Evolutionary conservation across 2,329 filamentous ascomycete genomes (phyloP), one percentile per base, ranked within the genome.

Genomic region (Achaetomium macrosporum): DNA sequence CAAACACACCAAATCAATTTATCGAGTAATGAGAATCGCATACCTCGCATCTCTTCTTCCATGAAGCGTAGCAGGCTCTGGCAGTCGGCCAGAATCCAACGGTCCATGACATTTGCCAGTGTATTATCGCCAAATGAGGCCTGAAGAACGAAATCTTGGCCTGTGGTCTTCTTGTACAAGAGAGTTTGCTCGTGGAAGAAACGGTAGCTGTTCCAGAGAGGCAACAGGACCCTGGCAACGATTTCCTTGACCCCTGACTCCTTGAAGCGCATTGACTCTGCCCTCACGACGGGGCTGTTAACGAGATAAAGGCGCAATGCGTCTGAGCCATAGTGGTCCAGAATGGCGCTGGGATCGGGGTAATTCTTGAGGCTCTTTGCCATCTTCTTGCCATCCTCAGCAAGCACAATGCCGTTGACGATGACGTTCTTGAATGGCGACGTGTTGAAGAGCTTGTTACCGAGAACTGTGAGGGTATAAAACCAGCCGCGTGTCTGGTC

Each of bases 381-480:
- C 91, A 97, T 97, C 76, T 97, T 97, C 76, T 96, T 96, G 51
- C 92, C 92, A 65, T 96, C 89, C 67, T 95, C 90, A 1, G 90
- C 91, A 40, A 96, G 78, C 5, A 96, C 90, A 57, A 96, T 93
- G 47, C 91, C 91, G 66, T 95, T 96, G 56, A 96, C 90, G 15
- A 96, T 88, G 64, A 89, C 95, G 67, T 96, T 96, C 71, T 92
- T 85, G 77, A 96, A 96, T 0, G 92, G 90, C 2, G 90, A 82
- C 33, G 82, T 80, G 39, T 87, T 87, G 63, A 93, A 95, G 4
- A 96, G 78, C 66, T 95, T 88, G 12, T 88, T 93, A 29, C 91
- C 90, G 45, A 97, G 75, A 8, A 96, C 90, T n/a, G 88, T 83
- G 56, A 96, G 73, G 2, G 91, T 96, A 68, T 97, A 96, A 71